phyloP scores from a whole-genome alignment of 768 basidiomycete genomes.

The Bullera alba region DNA sequence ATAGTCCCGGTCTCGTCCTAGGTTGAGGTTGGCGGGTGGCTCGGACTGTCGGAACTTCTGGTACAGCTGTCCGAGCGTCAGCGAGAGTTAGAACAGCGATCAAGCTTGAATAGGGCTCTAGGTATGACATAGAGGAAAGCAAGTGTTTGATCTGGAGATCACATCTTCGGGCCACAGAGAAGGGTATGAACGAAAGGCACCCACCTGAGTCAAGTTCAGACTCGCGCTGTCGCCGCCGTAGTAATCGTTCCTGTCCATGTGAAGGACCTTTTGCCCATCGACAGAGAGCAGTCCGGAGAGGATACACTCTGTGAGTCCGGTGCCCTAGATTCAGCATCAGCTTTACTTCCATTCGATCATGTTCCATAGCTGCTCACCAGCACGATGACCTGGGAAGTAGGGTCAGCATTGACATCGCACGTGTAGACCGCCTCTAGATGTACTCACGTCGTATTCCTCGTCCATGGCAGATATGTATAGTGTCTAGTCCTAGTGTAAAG shows the following conservation, averaged over 20 bases:
- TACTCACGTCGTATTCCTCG: slow-evolving; percentile 90
- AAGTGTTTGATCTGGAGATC: not conserved
- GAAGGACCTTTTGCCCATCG: slow-evolving; percentile 98
- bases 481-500: not conserved
- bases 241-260: slow-evolving; percentile 81
- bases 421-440: too few species aligned
- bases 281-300: slow-evolving; percentile 97
- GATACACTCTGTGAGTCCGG: slow-evolving; percentile 96
- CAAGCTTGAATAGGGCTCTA: too few species aligned
- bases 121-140: not conserved
- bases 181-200: slow-evolving; percentile 17
- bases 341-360: slow-evolving; percentile 46
- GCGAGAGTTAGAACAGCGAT: too few species aligned
- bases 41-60: slow-evolving; percentile 82
- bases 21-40: slow-evolving; percentile 64
- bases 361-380: slow-evolving; percentile 26
- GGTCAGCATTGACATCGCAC: too few species aligned
- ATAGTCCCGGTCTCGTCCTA: slow-evolving; percentile 92
- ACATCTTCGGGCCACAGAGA: not conserved
- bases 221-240: slow-evolving; percentile 97
- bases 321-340: slow-evolving; percentile 75
- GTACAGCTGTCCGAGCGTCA: slow-evolving; percentile 60
- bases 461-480: slow-evolving; percentile 60
- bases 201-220: slow-evolving; percentile 91
- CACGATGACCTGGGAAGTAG: slow-evolving; percentile 37